Conservation (phyloP, 2,329 filamentous ascomycete genomes). For the Penicillium sp. region DNA sequence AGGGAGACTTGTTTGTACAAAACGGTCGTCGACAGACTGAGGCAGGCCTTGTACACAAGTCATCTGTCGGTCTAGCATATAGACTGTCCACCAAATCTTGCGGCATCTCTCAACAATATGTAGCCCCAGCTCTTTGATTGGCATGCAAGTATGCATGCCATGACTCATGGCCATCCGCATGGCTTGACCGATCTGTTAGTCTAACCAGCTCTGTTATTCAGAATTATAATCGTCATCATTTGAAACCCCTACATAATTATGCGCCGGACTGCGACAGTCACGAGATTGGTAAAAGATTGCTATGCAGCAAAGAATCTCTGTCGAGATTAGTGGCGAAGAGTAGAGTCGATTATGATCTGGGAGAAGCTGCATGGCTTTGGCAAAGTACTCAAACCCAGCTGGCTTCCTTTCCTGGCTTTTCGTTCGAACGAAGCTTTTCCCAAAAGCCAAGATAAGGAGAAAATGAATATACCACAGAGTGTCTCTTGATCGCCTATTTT, state of each 20-base stretch:
- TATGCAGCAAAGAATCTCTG: constrained; percentile 50
- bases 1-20: constrained; percentile 51
- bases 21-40: constrained; percentile 52
- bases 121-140: constrained; percentile 47
- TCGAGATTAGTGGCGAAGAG: constrained; percentile 46
- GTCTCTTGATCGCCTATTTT: constrained; percentile 26
- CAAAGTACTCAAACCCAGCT: constrained; percentile 49
- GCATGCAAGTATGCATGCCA: constrained; percentile 56
- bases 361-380: constrained; percentile 46
- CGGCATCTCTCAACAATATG: constrained; percentile 50
- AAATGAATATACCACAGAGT: constrained; percentile 55
- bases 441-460: constrained; percentile 54
- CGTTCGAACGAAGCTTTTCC: constrained; percentile 52
- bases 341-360: constrained; percentile 44
- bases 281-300: constrained; percentile 54
- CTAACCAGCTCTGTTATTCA: too few species aligned
- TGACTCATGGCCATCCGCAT: constrained; percentile 53
- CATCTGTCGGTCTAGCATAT: constrained; percentile 56
- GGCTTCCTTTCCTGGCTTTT: constrained; percentile 39
- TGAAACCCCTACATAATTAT: constrained; percentile 49
- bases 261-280: constrained; percentile 51
- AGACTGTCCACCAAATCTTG: constrained; percentile 58
- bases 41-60: constrained; percentile 55
- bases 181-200: constrained; percentile 58
- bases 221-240: too few species aligned